Evolutionary conservation across 306 rosid genomes (phyloP), one percentile per base, ranked within the genome.

Genomic region (Crotalaria pallida): DNA sequence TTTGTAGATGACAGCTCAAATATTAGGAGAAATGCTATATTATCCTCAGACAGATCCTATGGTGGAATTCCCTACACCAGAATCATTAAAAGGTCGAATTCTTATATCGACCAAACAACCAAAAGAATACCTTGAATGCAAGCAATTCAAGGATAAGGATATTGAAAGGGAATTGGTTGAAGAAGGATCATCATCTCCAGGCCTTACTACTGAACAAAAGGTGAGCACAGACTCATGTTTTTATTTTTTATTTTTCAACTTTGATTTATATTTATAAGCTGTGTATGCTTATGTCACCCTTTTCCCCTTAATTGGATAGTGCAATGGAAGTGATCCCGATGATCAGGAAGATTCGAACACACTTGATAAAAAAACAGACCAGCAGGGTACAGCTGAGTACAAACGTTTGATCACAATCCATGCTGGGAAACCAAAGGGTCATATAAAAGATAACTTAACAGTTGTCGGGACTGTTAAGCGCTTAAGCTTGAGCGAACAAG

Each of bases 81-180:
- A 94, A 66, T 84, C 84, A 4, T 45, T 94, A 74, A 88, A 85
- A 85, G 56, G 72, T 73, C 86, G 88, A 53, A 67, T 94, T 40
- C 78, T 90, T 6, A 87, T 94, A 59, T 94, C 98, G 3, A 94
- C 98, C 26, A 94, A 87, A 82, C 96, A 96, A 62, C 97, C 97
- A 44, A 85, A 79, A 81, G 97, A 88, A 60, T 76, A 70, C 71
- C 87, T 79, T 13, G 83, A 59, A 41, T 22, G 80, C 53, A 82
- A 76, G 83, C 73, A 60, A 31, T 60, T 64, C 47, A 87, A 78
- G 67, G 86, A 68, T 38, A 82, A 72, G 81, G 77, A 47, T 41
- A 68, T 26, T 67, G 97, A 77, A 74, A 88, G 53, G 73, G 85
- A 83, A 56, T 71, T 73, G n/a, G 49, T 77, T 17, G 88, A 82